Evolutionary conservation across 495 filamentous ascomycete genomes (phyloP).

Genomic region (Penicillium steckii): DNA sequence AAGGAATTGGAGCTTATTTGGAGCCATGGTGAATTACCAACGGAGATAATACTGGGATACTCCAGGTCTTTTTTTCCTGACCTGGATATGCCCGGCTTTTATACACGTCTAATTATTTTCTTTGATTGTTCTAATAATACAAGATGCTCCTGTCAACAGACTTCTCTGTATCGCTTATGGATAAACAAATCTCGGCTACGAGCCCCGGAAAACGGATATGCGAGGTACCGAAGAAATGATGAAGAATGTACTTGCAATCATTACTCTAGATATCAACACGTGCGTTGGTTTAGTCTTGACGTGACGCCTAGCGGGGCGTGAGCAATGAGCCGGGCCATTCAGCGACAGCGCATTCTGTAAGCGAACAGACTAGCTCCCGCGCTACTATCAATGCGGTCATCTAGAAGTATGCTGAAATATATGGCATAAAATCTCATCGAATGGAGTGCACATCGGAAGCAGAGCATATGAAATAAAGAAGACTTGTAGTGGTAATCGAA

Average conservation of each 20-base stretch:
- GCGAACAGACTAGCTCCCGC: slow-evolving; percentile 10
- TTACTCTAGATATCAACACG: slow-evolving; percentile 1
- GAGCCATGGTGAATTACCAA: slow-evolving; percentile 2
- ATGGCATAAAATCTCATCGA: neutral
- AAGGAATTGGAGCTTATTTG: slow-evolving; percentile 1
- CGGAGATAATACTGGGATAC: too few relatives aligned
- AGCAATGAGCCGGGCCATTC: neutral
- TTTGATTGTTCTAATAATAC: neutral
- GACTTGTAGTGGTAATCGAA: too few relatives aligned
- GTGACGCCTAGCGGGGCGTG: slow-evolving; percentile 2
- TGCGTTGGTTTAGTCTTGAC: slow-evolving; percentile 5
- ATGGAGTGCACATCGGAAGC: too few relatives aligned
- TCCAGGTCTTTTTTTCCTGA: neutral
- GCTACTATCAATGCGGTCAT: neutral
- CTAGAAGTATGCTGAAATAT: neutral
- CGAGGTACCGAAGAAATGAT: neutral
- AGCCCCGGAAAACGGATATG: neutral
- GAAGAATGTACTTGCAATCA: slow-evolving; percentile 6
- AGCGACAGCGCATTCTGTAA: slow-evolving; percentile 1
- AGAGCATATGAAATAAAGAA: too few relatives aligned
- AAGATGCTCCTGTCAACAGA: neutral
- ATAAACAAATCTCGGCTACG: neutral
- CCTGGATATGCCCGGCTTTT: neutral
- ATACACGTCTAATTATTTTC: neutral
- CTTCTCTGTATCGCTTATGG: neutral